Percentiles rank a stretch among this genome's conserved stretches.
Evolutionary conservation across 345 rosid genomes (phyloP).

Genomic region (Salix exigua): DNA sequence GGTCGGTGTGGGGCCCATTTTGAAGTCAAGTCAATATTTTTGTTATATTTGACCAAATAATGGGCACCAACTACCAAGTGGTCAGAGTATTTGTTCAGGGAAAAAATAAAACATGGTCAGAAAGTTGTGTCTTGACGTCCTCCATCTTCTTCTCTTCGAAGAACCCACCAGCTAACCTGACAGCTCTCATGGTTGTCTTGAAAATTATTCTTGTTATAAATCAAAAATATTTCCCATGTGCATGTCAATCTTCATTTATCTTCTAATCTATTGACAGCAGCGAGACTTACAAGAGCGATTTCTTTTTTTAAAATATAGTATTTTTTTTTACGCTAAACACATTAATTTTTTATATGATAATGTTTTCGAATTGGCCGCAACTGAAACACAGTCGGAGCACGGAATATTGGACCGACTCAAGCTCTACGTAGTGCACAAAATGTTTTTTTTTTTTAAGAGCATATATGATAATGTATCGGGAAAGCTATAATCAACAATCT

Average conservation of each 20-base stretch:
- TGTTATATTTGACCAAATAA: not conserved
- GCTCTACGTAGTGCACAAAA: not conserved
- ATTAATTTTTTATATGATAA: too few relatives aligned
- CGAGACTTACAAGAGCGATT: not conserved
- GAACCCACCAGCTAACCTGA: not conserved
- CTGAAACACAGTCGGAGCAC: not conserved
- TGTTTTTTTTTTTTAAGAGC: not conserved
- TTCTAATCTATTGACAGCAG: not conserved
- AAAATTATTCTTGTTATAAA: too few relatives aligned
- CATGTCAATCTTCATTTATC: not conserved
- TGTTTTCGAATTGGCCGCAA: not conserved
- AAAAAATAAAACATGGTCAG: not conserved
- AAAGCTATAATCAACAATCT: not conserved
- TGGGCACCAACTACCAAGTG: not conserved
- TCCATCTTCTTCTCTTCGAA: too few relatives aligned
- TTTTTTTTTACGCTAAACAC: too few relatives aligned
- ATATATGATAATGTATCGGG: not conserved
- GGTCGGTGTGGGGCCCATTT: not conserved
- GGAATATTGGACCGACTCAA: not conserved
- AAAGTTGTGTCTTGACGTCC: not conserved
- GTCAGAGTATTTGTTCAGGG: not conserved
- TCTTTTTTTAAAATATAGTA: too few relatives aligned
- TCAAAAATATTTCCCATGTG: not conserved
- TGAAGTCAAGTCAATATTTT: not conserved
- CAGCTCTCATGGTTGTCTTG: not conserved